Evolutionary conservation across 306 rosid genomes (phyloP).

Genomic region (Erythrophleum fordii): DNA sequence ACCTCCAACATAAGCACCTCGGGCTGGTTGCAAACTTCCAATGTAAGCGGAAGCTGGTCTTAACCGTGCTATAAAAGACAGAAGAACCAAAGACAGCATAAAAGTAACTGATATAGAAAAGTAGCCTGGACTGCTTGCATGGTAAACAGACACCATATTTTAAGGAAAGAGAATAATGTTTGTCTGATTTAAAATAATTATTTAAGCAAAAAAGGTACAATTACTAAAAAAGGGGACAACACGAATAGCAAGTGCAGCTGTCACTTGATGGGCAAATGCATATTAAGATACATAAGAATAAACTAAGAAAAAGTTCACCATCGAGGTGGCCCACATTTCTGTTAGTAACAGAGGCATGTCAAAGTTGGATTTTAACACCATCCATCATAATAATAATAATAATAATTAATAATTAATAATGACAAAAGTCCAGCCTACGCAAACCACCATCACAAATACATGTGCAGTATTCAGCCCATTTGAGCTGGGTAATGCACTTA

Average conservation of each 20-base stretch:
- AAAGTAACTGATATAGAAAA: neutral
- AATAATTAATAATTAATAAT: neutral
- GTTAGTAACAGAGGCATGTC: conserved; percentile 6
- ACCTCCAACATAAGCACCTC: conserved; percentile 71
- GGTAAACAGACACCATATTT: neutral
- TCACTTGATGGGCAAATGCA: neutral
- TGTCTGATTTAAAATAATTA: conserved; percentile 7
- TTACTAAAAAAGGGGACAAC: neutral
- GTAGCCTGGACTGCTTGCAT: neutral
- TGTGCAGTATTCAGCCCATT: neutral
- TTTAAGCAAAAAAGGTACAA: neutral
- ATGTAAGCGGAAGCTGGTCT: conserved; percentile 68
- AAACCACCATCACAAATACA: neutral
- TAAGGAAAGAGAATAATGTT: conserved; percentile 22
- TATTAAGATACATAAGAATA: neutral
- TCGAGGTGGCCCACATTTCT: neutral
- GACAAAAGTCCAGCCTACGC: neutral
- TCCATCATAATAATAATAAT: neutral
- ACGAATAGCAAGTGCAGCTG: conserved; percentile 31
- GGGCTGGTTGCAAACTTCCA: conserved; percentile 65
- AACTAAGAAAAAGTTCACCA: neutral
- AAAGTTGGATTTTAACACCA: conserved; percentile 24
- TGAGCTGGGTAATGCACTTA: neutral
- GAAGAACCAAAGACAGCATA: conserved; percentile 11
- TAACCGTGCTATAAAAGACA: conserved; percentile 62